phyloP scores from a whole-genome alignment of 192 early-diverging fungal species.

The Chytriomyces confervae region DNA sequence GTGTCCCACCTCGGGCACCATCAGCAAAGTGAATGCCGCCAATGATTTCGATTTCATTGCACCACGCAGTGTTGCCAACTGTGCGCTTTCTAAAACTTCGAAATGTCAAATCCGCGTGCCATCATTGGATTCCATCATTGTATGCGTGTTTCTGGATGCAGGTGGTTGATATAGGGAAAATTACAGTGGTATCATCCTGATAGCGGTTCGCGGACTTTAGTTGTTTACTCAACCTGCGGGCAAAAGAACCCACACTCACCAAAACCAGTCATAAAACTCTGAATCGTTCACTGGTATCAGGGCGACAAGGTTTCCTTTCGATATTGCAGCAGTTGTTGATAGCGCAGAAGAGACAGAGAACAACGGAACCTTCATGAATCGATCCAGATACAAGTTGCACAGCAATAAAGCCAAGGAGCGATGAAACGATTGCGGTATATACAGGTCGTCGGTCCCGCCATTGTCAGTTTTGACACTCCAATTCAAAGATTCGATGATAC shows the following conservation, averaged over 20 bases:
- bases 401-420: slow-evolving; percentile 38
- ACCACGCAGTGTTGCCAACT: slow-evolving; percentile 43
- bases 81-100: slow-evolving; percentile 35
- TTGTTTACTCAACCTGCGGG: too few species aligned
- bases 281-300: slow-evolving; percentile 10
- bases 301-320: slow-evolving; percentile 19
- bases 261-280: slow-evolving; percentile 50
- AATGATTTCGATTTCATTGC: slow-evolving; percentile 38
- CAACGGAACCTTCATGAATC: slow-evolving; percentile 21
- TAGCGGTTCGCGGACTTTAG: not conserved
- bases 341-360: slow-evolving; percentile 19
- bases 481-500: slow-evolving; percentile 33
- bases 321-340: slow-evolving; percentile 18
- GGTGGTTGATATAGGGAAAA: slow-evolving; percentile 44
- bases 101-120: slow-evolving; percentile 25
- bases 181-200: slow-evolving; percentile 33
- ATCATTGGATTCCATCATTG: slow-evolving; percentile 22
- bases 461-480: slow-evolving; percentile 37
- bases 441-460: not conserved
- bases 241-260: too few species aligned
- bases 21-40: slow-evolving; percentile 44
- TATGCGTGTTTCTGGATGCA: slow-evolving; percentile 38
- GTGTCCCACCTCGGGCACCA: slow-evolving; percentile 50
- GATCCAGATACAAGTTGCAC: slow-evolving; percentile 47
- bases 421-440: slow-evolving; percentile 39